phyloP scores from a whole-genome alignment of 2,329 filamentous ascomycete genomes.

The Fusarium pseudograminearum region DNA sequence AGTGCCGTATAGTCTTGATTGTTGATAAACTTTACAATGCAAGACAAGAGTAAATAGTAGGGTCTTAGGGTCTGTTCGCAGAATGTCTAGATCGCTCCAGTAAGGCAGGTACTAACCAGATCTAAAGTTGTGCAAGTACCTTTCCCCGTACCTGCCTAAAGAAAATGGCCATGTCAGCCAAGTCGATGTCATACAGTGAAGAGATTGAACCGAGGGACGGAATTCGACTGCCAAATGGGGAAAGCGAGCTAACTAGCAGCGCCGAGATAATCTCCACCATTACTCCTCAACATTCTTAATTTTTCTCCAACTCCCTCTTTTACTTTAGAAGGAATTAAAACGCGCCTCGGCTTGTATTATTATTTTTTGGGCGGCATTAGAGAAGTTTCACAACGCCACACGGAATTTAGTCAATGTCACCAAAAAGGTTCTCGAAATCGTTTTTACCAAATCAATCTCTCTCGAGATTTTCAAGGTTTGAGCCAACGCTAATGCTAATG shows the following conservation, averaged over 20 bases:
- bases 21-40: background rate
- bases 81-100: background rate
- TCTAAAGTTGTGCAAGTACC: background rate
- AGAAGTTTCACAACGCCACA: slow-evolving; percentile 14
- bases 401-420: background rate
- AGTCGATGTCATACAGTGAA: background rate
- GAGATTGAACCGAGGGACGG: slow-evolving; percentile 14
- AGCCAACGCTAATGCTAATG: background rate
- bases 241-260: slow-evolving; percentile 2
- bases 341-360: background rate
- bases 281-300: background rate
- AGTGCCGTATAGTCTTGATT: background rate
- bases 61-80: slow-evolving; percentile 4
- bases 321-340: background rate
- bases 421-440: background rate
- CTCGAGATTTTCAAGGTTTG: background rate
- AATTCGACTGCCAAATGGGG: slow-evolving; percentile 15
- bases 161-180: background rate
- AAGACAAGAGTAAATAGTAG: slow-evolving; percentile 6
- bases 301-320: background rate
- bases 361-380: background rate
- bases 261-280: slow-evolving; percentile 20
- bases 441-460: background rate
- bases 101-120: background rate
- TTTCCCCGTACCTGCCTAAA: background rate